Evolutionary conservation across 441 rosid species (phyloP), one percentile per base, ranked within the genome.

Genomic region (Geranium incanum): DNA sequence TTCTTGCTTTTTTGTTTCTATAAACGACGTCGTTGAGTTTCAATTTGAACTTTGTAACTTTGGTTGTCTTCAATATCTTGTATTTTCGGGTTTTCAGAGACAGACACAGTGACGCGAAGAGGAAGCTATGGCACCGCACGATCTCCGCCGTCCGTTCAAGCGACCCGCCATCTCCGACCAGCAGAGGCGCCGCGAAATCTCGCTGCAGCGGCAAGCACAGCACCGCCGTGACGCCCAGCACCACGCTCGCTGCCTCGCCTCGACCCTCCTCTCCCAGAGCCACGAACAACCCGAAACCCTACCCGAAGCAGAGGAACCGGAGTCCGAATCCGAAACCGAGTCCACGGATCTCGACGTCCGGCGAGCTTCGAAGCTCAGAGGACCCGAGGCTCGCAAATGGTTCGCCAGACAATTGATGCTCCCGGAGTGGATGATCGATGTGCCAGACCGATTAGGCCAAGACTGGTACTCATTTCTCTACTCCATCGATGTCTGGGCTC

Each of bases 351-450:
- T 93, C 23, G 85, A 87, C 59, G 79, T 88, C 73, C 80, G 85
- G 3, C 87, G 82, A 36, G 89, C 96, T 67, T 86, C 95, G 43
- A 88, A 70, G 71, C 88, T 89, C 28, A 83, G 81, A 85, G 93
- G 97, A 71, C 84, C 84, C 0, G 91, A 88, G 68, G 89, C 84
- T 68, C 90, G 97, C 55, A 87, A 85, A 73, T 91, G 88, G 90
- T 91, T 93, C 76, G 93, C 97, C 0, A 81, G 77, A 15, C 96
- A 89, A 88, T 78, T 93, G 38, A 88, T 91, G 94, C 86, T 89
- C 19, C 98, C 88, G 0, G 98, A 91, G 69, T 93, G 98, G 97
- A 93, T 91, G 91, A 91, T 93, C 81, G 97, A 91, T 77, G 84
- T 91, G 19, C 98, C 98, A 55, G 92, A 87, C 77, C 76, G 83